Percentiles rank a stretch among this genome's conserved stretches.
Conservation (phyloP, 164 flowering plant genomes). For the Sedum album region DNA sequence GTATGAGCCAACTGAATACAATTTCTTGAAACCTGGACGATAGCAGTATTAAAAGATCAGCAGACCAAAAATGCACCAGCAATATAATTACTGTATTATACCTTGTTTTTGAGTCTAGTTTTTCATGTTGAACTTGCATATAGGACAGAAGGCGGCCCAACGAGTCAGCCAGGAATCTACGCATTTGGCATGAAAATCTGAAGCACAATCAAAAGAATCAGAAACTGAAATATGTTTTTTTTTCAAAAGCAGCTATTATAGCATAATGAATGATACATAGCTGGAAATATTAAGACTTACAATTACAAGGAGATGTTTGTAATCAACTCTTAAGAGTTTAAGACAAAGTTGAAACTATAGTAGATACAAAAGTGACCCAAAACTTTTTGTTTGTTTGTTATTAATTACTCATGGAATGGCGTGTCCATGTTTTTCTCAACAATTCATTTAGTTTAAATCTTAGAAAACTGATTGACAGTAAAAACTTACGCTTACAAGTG, state of each 20-base stretch:
- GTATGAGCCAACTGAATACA: not conserved
- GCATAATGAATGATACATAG: too few species aligned
- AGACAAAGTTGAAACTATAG: too few species aligned
- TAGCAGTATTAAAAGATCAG: not conserved
- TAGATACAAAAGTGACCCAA: too few species aligned
- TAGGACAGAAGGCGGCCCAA: constrained; percentile 65
- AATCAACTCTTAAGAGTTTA: too few species aligned
- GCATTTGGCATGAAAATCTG: constrained; percentile 54
- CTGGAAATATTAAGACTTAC: too few species aligned
- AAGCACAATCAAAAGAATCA: constrained; percentile 7
- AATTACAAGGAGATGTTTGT: too few species aligned
- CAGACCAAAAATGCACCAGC: not conserved
- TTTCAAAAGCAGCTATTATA: not conserved
- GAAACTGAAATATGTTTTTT: not conserved
- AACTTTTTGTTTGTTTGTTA: too few species aligned
- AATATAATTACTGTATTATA: not conserved
- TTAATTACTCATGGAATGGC: too few species aligned
- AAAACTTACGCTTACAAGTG: too few species aligned
- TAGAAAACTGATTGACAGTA: too few species aligned
- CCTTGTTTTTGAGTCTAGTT: constrained; percentile 1
- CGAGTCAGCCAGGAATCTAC: constrained; percentile 63
- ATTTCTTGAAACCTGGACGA: not conserved
- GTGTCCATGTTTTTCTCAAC: too few species aligned
- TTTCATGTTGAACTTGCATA: constrained; percentile 46
- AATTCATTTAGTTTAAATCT: too few species aligned